Evolutionary conservation across 345 rosid genomes (phyloP).

Genomic region (Heritiera littoralis): DNA sequence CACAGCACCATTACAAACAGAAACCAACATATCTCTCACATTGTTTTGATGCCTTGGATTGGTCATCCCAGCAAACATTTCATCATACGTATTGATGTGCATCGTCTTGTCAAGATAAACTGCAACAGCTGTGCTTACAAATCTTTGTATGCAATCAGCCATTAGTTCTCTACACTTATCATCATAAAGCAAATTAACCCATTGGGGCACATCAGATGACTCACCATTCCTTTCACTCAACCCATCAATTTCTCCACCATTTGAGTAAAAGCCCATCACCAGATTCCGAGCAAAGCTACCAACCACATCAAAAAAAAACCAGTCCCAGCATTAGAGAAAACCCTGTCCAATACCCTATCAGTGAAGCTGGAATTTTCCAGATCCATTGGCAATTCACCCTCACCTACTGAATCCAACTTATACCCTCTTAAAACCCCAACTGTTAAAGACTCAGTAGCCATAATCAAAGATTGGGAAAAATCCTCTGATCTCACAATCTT

Average conservation of each 20-base stretch:
- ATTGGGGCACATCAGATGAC: conserved; percentile 43
- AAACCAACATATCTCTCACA: conserved; percentile 67
- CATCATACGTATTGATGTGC: conserved; percentile 77
- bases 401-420: conserved; percentile 29
- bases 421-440: conserved; percentile 67
- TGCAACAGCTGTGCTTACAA: conserved; percentile 73
- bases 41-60: conserved; percentile 75
- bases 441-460: conserved; percentile 65
- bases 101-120: conserved; percentile 93
- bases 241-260: conserved; percentile 30
- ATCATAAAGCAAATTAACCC: conserved; percentile 58
- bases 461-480: conserved; percentile 54
- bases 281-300: conserved; percentile 95
- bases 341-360: conserved; percentile 68
- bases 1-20: conserved; percentile 74
- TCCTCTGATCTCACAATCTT: conserved; percentile 71
- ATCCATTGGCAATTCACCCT: conserved; percentile 20
- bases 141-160: conserved; percentile 77
- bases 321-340: conserved; percentile 66
- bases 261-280: conserved; percentile 73
- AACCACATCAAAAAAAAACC: conserved; percentile 76
- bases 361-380: conserved; percentile 35
- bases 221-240: conserved; percentile 7
- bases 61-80: conserved; percentile 77
- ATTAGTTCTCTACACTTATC: conserved; percentile 68